Base-by-base conservation (phyloP, 108 stramenopile genomes). In the Cyclotella baltica region DNA sequence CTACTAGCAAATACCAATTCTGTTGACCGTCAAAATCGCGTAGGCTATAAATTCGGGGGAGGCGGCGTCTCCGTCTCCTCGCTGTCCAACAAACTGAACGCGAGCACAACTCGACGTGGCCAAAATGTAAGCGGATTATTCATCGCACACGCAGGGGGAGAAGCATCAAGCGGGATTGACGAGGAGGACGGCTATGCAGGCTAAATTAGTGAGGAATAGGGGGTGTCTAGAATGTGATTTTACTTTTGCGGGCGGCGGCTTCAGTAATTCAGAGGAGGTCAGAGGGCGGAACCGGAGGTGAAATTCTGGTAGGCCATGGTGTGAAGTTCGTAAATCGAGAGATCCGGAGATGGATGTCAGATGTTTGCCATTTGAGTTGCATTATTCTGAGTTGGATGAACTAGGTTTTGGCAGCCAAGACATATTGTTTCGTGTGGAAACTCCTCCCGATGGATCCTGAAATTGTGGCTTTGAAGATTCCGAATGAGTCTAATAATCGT, bases 101-200 rank as follows among this genome's bases (percentile, higher is more conserved):
- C n/a, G 98, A 99, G 76, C 91, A 98, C 22, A 95, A 98, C 85
- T 98, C 70, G 99, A 99, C 83, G 76, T 99, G 30, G 97, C 97
- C 76, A 99, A 99, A 86, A 98, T 97, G 73, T 98, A 98, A 84
- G 98, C 97, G 56, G 98, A 98, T 77, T 99, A 99, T 80, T 76
- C 99, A 67, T 97, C 99, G 13, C 99, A 99, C 75, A 99, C 99
- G 56, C 99, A 99, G 84, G 99, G 98, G 11, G 97, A 98, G 89
- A 94, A 98, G 76, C 99, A 99, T 85, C 98, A 99, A 93, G 85
- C 86, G 18, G 98, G 98, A 36, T 81, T 99, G 70, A 95, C 92
- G 15, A 59, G 92, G 47, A 88, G 99, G 9, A 94, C 96, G 2
- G 81, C 88, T 25, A 89, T 93, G 89, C 96, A 97, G 83, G 76